phyloP scores from a whole-genome alignment of 768 basidiomycete species.

The Asterophora lycoperdoides region DNA sequence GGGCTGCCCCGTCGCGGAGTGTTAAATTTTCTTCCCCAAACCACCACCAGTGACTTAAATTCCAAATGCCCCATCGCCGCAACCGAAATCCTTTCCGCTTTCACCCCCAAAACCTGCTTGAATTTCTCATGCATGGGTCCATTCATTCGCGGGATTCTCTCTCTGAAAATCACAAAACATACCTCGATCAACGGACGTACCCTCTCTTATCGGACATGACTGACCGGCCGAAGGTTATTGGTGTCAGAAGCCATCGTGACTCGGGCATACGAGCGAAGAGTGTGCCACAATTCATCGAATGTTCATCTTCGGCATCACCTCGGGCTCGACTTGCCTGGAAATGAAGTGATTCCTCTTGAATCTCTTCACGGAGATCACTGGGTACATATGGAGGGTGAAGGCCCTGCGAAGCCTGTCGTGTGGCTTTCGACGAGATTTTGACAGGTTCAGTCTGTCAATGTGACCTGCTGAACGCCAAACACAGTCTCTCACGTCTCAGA shows the following conservation, averaged over 20 bases:
- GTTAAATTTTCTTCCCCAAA: no score
- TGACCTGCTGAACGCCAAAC: not conserved
- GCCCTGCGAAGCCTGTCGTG: not conserved
- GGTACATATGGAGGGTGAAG: slow-evolving; percentile 1
- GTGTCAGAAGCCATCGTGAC: not conserved
- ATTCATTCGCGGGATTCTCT: no score
- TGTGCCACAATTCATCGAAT: not conserved
- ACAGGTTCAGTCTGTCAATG: not conserved
- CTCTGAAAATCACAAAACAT: no score
- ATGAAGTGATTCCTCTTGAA: not conserved
- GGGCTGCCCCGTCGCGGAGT: slow-evolving; percentile 1
- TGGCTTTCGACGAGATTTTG: not conserved
- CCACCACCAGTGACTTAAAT: no score
- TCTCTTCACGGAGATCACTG: slow-evolving; percentile 6
- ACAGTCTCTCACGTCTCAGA: not conserved
- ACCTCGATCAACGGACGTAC: no score
- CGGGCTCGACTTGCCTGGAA: not conserved
- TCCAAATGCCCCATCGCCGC: no score
- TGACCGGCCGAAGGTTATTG: not conserved
- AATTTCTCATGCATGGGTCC: no score
- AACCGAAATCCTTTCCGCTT: no score
- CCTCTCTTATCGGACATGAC: not conserved
- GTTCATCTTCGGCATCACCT: not conserved
- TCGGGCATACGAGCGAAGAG: not conserved
- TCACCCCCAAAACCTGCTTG: no score